These are phyloP conservation scores for Misopates orontium DNA, from an alignment of 257 asterid species.

Conservation along the genomic window DNA sequence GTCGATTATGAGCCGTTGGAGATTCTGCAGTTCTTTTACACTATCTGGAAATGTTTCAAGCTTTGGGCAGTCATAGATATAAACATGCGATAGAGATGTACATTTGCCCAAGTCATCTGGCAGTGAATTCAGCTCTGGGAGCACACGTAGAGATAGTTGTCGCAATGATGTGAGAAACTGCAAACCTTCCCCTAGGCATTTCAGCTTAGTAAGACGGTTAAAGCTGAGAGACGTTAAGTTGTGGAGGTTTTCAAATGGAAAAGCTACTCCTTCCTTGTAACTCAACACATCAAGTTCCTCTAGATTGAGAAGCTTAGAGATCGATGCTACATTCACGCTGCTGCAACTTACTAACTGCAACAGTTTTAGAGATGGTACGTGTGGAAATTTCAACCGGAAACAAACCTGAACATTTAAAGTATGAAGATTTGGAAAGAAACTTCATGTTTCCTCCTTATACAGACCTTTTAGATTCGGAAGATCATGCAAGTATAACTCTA, in stretches of 20 bases:
- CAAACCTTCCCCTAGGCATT: slow-evolving; percentile 3
- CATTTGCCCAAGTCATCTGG: slow-evolving; percentile 23
- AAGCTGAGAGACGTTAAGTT: neutral
- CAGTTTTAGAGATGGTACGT: neutral
- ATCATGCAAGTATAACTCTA: neutral
- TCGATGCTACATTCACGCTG: neutral
- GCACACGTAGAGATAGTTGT: neutral
- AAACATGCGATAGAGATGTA: slow-evolving; percentile 10
- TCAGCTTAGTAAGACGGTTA: neutral
- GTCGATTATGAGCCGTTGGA: neutral
- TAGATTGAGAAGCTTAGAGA: too few species aligned
- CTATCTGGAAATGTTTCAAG: slow-evolving; percentile 23
- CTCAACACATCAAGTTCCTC: neutral
- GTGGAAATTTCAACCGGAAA: neutral
- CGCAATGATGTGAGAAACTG: slow-evolving; percentile 12
- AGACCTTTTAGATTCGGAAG: too few species aligned
- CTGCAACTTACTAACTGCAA: slow-evolving; percentile 3
- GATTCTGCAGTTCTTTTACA: slow-evolving; percentile 23
- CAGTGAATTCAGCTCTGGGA: slow-evolving; percentile 9
- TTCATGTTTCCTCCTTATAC: too few species aligned
- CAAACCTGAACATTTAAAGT: too few species aligned
- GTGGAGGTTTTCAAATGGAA: slow-evolving; percentile 9
- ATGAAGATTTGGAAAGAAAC: neutral
- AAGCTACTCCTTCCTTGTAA: slow-evolving; percentile 11
- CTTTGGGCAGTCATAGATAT: slow-evolving; percentile 4